Evolutionary conservation across 1,139 yeast species (phyloP), one percentile per base, ranked within the genome.

Genomic region (Arxiozyma slooffiae): DNA sequence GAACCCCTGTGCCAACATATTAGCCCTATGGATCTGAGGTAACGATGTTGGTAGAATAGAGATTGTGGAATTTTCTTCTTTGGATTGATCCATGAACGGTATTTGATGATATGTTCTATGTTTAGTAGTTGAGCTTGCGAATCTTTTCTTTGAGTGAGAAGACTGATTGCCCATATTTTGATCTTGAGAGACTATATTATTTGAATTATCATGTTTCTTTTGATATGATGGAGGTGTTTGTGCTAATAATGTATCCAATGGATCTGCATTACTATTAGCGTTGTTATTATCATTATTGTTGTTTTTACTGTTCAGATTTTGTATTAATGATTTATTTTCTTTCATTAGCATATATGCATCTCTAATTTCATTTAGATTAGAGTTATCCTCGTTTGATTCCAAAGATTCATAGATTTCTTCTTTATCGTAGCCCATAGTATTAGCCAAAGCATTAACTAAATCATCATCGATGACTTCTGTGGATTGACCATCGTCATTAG

Each of bases 21-120:
- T 87, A 3, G 97, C 97, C 47, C 96, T 75, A 65, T 92, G 98
- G 49, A 90, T 88, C 53, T 92, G 88, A 1, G 98, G 97, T 59
- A 92, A 75, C 4, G 97, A 89, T 2, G 96, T 84, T 4, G 98
- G 97, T 55, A 92, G 71, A 41, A 92, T 87, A 1, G 97, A 95
- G 55, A 92, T 89, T 2, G 96, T 87, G 21, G 71, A 69, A 38
- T 68, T 69, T 34, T 68, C 61, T 49, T 67, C 70, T 46, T 62
- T 60, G 36, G 63, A 55, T 53, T 64, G 55, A 55, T 59, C 58
- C 49, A 52, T 46, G 55, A 56, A 55, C 6, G 63, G 58, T 17
- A 62, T 57, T 58, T 60, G 71, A 55, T 47, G 70, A 60, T 55
- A 70, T 1, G 67, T 62, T 48, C 65, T 57, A 48, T 63, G 67